These are phyloP conservation scores for Solioccasus polychromus DNA, from an alignment of 768 basidiomycete species.

Conservation along the genomic window DNA sequence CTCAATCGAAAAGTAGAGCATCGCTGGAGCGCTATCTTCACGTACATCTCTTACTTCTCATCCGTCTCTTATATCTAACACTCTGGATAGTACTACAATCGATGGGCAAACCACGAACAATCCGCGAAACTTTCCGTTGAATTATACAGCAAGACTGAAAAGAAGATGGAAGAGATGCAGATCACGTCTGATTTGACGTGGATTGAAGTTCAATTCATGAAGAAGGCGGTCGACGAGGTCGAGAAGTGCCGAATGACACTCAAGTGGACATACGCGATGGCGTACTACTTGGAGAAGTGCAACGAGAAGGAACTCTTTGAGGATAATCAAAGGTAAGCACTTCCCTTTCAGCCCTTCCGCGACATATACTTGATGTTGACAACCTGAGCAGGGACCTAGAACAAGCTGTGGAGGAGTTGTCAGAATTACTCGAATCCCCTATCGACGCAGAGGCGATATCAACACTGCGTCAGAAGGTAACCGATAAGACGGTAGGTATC, in stretches of 20 bases:
- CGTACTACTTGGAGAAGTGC: slow-evolving; percentile 87
- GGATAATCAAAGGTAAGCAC: slow-evolving; percentile 91
- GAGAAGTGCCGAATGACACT: slow-evolving; percentile 90
- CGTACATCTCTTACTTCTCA: slow-evolving; percentile 47
- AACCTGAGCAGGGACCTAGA: slow-evolving; percentile 71
- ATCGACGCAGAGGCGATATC: slow-evolving; percentile 84
- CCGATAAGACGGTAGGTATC: slow-evolving; percentile 82
- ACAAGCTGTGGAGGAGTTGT: slow-evolving; percentile 90
- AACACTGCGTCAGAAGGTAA: slow-evolving; percentile 83
- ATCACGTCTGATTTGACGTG: slow-evolving; percentile 87
- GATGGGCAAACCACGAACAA: slow-evolving; percentile 99
- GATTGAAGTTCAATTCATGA: slow-evolving; percentile 99
- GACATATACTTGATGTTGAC: background rate
- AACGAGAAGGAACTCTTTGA: slow-evolving; percentile 96
- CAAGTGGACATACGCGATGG: slow-evolving; percentile 99
- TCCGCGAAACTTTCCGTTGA: slow-evolving; percentile 96
- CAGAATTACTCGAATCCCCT: slow-evolving; percentile 88
- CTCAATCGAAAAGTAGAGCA: slow-evolving; percentile 85
- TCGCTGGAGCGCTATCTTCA: slow-evolving; percentile 95
- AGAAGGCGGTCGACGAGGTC: slow-evolving; percentile 93
- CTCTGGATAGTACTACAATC: slow-evolving; percentile 87
- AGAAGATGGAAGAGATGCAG: slow-evolving; percentile 99
- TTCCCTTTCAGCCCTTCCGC: slow-evolving; percentile 1
- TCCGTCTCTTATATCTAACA: background rate
- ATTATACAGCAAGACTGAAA: slow-evolving; percentile 92